These are phyloP conservation scores for Citrullus mucosospermus DNA, from an alignment of 306 rosid species.

Conservation along the genomic window DNA sequence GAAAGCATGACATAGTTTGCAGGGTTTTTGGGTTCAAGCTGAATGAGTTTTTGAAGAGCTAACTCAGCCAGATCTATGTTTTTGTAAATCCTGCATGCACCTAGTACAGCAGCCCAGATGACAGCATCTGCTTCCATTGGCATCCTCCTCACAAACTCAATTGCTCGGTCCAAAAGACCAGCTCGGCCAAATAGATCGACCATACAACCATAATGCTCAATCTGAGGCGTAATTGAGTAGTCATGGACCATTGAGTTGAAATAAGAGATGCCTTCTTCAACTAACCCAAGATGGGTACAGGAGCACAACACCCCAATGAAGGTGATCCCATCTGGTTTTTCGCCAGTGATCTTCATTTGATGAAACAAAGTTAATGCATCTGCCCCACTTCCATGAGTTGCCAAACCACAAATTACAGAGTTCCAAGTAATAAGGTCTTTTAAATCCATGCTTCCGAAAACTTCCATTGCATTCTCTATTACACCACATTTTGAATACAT, in stretches of 20 bases:
- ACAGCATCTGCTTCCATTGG: conserved; percentile 51
- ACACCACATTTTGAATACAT: conserved; percentile 81
- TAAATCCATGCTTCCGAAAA: conserved; percentile 34
- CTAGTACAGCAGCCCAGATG: conserved; percentile 41
- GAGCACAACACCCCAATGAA: conserved; percentile 58
- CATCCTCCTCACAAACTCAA: conserved; percentile 49
- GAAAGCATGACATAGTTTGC: conserved; percentile 67
- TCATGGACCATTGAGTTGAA: conserved; percentile 45
- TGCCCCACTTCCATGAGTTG: conserved; percentile 42
- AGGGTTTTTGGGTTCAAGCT: conserved; percentile 70
- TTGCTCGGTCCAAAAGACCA: conserved; percentile 48
- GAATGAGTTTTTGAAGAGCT: conserved; percentile 41
- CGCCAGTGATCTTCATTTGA: conserved; percentile 40
- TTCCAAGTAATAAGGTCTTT: conserved; percentile 45
- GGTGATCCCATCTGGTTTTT: conserved; percentile 37
- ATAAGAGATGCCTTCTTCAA: conserved; percentile 36
- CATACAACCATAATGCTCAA: conserved; percentile 52
- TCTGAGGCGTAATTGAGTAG: conserved; percentile 36
- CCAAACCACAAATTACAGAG: conserved; percentile 34
- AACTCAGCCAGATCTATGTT: conserved; percentile 37
- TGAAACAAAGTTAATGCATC: conserved; percentile 51
- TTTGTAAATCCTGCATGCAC: conserved; percentile 30
- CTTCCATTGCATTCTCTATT: conserved; percentile 34
- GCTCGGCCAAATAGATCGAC: conserved; percentile 46
- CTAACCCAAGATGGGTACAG: conserved; percentile 62